Percentiles rank a stretch among this genome's conserved stretches.
Conservation (phyloP, 805 yeast genomes). For the Wickerhamomyces pijperi region DNA sequence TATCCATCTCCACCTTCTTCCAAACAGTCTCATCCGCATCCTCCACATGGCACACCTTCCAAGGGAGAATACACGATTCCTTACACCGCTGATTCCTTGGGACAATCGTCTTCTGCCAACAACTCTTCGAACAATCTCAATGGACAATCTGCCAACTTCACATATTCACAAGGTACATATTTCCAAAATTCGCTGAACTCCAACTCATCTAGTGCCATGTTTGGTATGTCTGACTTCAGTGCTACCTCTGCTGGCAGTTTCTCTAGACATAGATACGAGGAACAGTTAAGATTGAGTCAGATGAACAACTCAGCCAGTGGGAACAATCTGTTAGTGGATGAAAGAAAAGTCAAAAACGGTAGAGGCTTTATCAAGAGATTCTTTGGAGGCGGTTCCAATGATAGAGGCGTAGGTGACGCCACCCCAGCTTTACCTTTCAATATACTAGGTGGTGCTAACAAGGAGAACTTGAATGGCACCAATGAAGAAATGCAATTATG, state of each 20-base stretch:
- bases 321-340: slow-evolving; percentile 17
- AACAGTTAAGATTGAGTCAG: slow-evolving; percentile 12
- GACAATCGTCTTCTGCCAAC: background rate
- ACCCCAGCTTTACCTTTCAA: too few species aligned
- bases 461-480: too few species aligned
- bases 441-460: background rate
- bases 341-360: slow-evolving; percentile 12
- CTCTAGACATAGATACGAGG: slow-evolving; percentile 57
- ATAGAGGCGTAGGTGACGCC: too few species aligned
- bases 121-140: background rate
- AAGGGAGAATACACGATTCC: background rate
- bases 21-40: background rate
- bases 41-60: background rate
- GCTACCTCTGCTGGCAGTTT: slow-evolving; percentile 87
- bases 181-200: slow-evolving; percentile 37
- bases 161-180: slow-evolving; percentile 31
- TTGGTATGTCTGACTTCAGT: slow-evolving; percentile 53
- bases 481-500: slow-evolving; percentile 24
- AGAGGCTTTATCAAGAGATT: slow-evolving; percentile 8
- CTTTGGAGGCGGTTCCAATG: slow-evolving; percentile 2
- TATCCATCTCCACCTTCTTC: background rate
- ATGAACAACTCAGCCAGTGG: slow-evolving; percentile 10
- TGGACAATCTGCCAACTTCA: slow-evolving; percentile 14
- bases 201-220: slow-evolving; percentile 23
- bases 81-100: background rate